phyloP scores from a whole-genome alignment of 192 early-diverging fungal species.

The Phycomyces nitens region DNA sequence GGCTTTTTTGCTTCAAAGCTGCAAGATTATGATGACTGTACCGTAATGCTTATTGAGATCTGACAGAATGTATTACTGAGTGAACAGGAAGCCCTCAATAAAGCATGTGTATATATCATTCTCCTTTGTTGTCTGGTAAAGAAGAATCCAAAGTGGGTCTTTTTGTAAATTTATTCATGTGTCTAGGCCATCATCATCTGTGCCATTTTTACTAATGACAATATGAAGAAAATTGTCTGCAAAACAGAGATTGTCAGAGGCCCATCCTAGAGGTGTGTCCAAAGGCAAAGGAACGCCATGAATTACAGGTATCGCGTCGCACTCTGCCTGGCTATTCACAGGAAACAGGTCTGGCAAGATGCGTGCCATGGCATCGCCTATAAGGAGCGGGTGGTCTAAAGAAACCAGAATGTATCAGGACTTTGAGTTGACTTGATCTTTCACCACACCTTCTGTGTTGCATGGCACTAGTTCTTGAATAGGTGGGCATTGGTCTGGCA shows the following conservation, averaged over 20 bases:
- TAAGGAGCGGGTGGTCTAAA: conserved; percentile 34
- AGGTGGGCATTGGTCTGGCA: conserved; percentile 52
- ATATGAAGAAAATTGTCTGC: conserved; percentile 84
- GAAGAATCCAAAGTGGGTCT: too few relatives aligned
- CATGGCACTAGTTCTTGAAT: conserved; percentile 59
- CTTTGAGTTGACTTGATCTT: neutral
- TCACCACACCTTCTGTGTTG: conserved; percentile 42
- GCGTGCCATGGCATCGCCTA: conserved; percentile 48
- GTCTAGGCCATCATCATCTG: neutral
- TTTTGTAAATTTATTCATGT: neutral
- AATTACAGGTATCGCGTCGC: conserved; percentile 49
- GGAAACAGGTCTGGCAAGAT: conserved; percentile 44
- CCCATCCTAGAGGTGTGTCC: conserved; percentile 73
- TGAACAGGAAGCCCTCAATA: neutral
- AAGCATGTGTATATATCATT: conserved; percentile 3
- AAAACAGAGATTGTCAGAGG: conserved; percentile 70
- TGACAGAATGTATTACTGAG: conserved; percentile 4
- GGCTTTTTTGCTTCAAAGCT: conserved; percentile 49
- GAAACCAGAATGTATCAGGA: conserved; percentile 6
- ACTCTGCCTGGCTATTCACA: conserved; percentile 24
- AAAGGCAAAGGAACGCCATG: conserved; percentile 70
- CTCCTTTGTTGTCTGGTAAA: neutral
- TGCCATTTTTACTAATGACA: conserved; percentile 38
- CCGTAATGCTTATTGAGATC: conserved; percentile 46
- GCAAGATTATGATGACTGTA: conserved; percentile 61